Base-by-base conservation (phyloP, 441 rosid genomes). In the Erodium texanum region DNA sequence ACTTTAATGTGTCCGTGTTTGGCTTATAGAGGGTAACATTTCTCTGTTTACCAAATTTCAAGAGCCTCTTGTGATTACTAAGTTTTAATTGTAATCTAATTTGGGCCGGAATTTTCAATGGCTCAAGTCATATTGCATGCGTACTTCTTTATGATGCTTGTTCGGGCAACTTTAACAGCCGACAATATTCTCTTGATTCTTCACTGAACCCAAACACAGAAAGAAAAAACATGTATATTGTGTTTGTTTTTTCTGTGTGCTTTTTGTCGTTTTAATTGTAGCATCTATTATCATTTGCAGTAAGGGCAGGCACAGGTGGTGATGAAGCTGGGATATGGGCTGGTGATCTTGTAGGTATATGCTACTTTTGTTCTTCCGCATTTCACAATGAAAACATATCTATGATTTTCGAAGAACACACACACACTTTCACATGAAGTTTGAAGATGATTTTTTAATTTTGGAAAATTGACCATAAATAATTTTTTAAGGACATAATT, bases 311-410 rank as follows among this genome's bases (percentile, higher is more conserved):
- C 73, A 86, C 98, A 68, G 98, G 98, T 70, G 97, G 98, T 43
- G 98, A 93, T 83, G 97, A 93, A 80, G 98, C 98, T 83, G 98
- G 96, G 74, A 11, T 89, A 52, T 93, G 98, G 97, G 96, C 97
- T 71, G 97, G 97, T 93, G 98, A 93, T 87, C 98, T 93, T 93
- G 97, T 93, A 90, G 96, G 97, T 90, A 93, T 83, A 90, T 82
- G 87, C 81, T 86, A 82, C 77, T 78, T 76, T 84, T 76, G 65
- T 80, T 76, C 83, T 72, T 71, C 70, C 59, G 76, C 71, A 68
- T 72, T 66, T 24, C 63, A 24, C 38, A 41, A 20, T 59, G 43
- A 52, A 74, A n/a, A 59, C 27, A 48, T 24, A 54, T 54, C 10
- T 19, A 54, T 54, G 23, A 16, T 54, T 54, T 54, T 41, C 48